Evolutionary conservation across 257 asterid genomes (phyloP).

Genomic region (Solanum raphanifolium): DNA sequence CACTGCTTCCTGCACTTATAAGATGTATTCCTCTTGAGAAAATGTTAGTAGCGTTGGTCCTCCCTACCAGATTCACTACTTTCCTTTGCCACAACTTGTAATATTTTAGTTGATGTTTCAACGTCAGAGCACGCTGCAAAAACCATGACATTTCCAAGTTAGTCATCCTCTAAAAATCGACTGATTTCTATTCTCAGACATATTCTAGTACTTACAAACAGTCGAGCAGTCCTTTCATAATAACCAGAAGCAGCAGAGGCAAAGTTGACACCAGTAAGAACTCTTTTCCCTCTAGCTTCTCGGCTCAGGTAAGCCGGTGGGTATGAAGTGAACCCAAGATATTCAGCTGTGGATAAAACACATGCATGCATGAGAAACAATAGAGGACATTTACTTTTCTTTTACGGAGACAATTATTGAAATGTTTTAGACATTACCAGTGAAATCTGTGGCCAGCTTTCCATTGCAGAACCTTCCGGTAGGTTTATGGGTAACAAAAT

Average conservation of each 20-base stretch:
- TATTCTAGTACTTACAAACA: slow-evolving; percentile 32
- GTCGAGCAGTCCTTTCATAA: slow-evolving; percentile 51
- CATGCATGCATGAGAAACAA: not conserved
- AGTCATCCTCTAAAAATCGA: not conserved
- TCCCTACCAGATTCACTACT: slow-evolving; percentile 53
- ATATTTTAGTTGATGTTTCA: slow-evolving; percentile 43
- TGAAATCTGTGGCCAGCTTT: slow-evolving; percentile 78
- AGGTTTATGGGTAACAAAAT: slow-evolving; percentile 49
- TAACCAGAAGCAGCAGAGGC: slow-evolving; percentile 95
- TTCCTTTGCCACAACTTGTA: slow-evolving; percentile 63
- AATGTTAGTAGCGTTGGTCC: slow-evolving; percentile 32
- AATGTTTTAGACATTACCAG: slow-evolving; percentile 26
- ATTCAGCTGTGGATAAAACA: slow-evolving; percentile 46
- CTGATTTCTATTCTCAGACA: not conserved
- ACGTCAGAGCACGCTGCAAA: slow-evolving; percentile 53
- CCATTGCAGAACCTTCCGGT: slow-evolving; percentile 93
- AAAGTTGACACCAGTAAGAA: slow-evolving; percentile 62
- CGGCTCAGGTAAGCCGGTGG: slow-evolving; percentile 74
- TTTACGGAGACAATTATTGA: not conserved
- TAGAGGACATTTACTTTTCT: not conserved
- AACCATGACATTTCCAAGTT: not conserved
- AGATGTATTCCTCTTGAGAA: slow-evolving; percentile 63
- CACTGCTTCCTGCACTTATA: slow-evolving; percentile 83
- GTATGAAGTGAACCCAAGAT: slow-evolving; percentile 62
- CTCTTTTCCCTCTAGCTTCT: slow-evolving; percentile 43